Conservation (phyloP, 2,329 filamentous ascomycete genomes). For the Alternaria hordeiaustralica region DNA sequence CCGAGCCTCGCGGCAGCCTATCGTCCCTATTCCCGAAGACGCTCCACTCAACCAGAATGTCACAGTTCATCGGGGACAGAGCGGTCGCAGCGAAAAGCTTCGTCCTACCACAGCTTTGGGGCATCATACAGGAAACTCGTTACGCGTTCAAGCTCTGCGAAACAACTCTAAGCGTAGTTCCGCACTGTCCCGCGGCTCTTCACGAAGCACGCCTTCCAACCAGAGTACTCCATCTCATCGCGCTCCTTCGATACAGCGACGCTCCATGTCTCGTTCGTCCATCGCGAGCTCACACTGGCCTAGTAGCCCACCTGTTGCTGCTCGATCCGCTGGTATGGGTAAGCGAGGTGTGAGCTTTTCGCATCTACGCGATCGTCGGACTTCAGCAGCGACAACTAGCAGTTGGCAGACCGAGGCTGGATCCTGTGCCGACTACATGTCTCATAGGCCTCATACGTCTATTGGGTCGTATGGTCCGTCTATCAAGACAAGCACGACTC, state of each 20-base stretch:
- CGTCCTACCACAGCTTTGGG: conserved; percentile 46
- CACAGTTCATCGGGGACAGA: conserved; percentile 66
- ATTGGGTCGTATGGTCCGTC: conserved; percentile 32
- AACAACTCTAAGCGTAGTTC: conserved; percentile 44
- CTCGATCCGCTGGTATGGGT: conserved; percentile 59
- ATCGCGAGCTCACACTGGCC: conserved; percentile 56
- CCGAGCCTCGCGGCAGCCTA: conserved; percentile 68
- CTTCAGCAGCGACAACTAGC: conserved; percentile 51
- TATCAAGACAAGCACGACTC: conserved; percentile 23
- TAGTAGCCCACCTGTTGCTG: conserved; percentile 56
- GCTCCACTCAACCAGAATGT: conserved; percentile 68
- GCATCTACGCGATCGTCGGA: conserved; percentile 55
- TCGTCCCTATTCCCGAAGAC: conserved; percentile 52
- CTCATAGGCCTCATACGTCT: conserved; percentile 27
- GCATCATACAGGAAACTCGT: conserved; percentile 51
- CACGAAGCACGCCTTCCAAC: conserved; percentile 20
- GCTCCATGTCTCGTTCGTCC: conserved; percentile 50
- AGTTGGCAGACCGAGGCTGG: conserved; percentile 34
- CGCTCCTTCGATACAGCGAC: conserved; percentile 26
- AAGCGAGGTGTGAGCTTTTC: conserved; percentile 70
- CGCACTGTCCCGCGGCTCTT: conserved; percentile 40
- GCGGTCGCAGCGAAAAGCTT: conserved; percentile 41
- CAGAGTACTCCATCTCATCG: conserved; percentile 39
- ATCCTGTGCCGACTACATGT: conserved; percentile 42
- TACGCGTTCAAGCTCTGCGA: conserved; percentile 51